A percentile compares a stretch with the other conserved stretches of the same genome.
These are phyloP conservation scores for Paraglomus occultum DNA, from an alignment of 192 early-diverging fungal species.

Conservation along the genomic window DNA sequence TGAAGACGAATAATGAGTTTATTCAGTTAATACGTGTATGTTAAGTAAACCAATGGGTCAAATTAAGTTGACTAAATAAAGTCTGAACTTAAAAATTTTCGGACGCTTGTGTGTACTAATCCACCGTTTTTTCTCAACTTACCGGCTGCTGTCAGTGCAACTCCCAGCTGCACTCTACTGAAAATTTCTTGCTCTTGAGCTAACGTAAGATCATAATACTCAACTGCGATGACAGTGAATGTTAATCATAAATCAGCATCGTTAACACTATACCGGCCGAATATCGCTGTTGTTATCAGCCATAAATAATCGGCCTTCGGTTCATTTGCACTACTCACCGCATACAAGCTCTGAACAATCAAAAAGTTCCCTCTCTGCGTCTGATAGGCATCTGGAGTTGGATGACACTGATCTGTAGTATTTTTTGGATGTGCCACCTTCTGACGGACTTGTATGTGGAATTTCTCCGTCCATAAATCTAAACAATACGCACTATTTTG, in stretches of 20 bases:
- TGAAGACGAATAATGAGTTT: too few relatives aligned
- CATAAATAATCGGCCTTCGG: not conserved
- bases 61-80: too few relatives aligned
- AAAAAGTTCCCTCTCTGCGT: constrained; percentile 18
- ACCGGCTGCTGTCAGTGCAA: constrained; percentile 31
- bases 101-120: too few relatives aligned
- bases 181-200: constrained; percentile 38
- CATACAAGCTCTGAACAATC: constrained; percentile 33
- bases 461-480: constrained; percentile 38
- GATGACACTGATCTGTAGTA: constrained; percentile 10
- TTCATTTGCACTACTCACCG: constrained; percentile 9
- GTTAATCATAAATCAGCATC: not conserved
- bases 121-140: not conserved
- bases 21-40: too few relatives aligned
- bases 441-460: constrained; percentile 29
- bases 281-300: too few relatives aligned
- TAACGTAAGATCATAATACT: constrained; percentile 32
- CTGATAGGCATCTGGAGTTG: not conserved
- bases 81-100: too few relatives aligned
- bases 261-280: not conserved
- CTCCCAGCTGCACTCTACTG: constrained; percentile 33
- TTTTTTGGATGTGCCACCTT: constrained; percentile 8
- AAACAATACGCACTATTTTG: not conserved
- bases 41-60: too few relatives aligned
- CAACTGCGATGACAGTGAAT: constrained; percentile 21